These are phyloP conservation scores for Phanerochaete carnosa DNA, from an alignment of 768 basidiomycete genomes.

Conservation along the genomic window DNA sequence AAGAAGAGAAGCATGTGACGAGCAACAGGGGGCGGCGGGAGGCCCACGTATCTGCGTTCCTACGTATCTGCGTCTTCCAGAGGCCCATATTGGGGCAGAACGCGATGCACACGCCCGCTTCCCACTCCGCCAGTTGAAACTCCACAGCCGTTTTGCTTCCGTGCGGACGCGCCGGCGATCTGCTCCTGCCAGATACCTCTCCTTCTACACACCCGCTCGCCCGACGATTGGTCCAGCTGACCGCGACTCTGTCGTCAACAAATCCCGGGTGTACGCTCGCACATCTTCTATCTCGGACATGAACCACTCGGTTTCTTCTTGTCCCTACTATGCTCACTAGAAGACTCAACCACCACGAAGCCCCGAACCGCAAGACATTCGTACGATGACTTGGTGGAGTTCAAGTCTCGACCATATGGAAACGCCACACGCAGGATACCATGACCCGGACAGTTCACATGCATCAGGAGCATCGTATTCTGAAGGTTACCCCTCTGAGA, in stretches of 20 bases:
- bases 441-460: not conserved
- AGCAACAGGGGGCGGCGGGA: not conserved
- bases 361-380: not conserved
- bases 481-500: not conserved
- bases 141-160: not conserved
- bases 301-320: not conserved
- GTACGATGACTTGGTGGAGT: not conserved
- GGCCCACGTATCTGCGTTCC: not conserved
- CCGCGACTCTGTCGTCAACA: too few species aligned
- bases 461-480: not conserved
- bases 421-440: not conserved
- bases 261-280: not conserved
- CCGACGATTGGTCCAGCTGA: too few species aligned
- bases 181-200: not conserved
- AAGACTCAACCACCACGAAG: not conserved
- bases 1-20: not conserved
- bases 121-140: not conserved
- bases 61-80: not conserved
- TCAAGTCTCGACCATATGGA: not conserved
- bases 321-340: not conserved
- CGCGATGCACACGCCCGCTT: not conserved
- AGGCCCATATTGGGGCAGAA: not conserved
- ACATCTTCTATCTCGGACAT: not conserved
- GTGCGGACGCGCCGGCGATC: not conserved
- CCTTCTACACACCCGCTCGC: not conserved